Conservation (phyloP, 1,139 yeast species). For the Yamadazyma kanchanaburiensis region DNA sequence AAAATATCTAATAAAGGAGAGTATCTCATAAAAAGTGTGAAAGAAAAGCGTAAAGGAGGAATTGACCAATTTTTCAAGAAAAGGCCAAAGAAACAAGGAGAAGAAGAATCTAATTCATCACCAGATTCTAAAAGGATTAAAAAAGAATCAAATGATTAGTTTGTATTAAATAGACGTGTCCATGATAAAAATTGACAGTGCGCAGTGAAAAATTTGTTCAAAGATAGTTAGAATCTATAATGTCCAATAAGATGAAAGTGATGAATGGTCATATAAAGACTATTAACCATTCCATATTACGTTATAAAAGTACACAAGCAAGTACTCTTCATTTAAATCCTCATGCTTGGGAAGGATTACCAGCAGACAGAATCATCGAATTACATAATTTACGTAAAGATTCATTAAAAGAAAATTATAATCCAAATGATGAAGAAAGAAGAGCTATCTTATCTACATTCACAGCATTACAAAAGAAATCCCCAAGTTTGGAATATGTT, state of each 20-base stretch:
- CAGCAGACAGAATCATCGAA: constrained; percentile 59
- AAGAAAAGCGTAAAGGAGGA: constrained; percentile 18
- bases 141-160: no score
- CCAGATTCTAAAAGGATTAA: no score
- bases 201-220: constrained; percentile 6
- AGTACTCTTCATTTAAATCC: constrained; percentile 49
- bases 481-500: constrained; percentile 40
- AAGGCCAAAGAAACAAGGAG: constrained; percentile 2
- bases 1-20: constrained; percentile 50
- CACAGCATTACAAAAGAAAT: constrained; percentile 25
- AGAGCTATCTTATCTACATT: constrained; percentile 45
- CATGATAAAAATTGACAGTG: constrained; percentile 1
- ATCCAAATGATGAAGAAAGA: constrained; percentile 49
- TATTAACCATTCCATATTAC: no score
- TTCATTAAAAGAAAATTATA: constrained; percentile 54
- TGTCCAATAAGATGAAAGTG: no score
- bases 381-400: constrained; percentile 59
- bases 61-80: constrained; percentile 28
- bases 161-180: no score
- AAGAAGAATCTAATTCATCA: no score
- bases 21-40: constrained; percentile 32
- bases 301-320: constrained; percentile 3
- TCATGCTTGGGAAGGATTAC: constrained; percentile 65
- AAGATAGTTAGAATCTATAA: no score
- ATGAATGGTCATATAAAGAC: no score